A percentile compares a stretch with the other conserved stretches of the same genome.
Evolutionary conservation across 495 filamentous ascomycete genomes (phyloP).

Genomic region (Arthonia radiata): DNA sequence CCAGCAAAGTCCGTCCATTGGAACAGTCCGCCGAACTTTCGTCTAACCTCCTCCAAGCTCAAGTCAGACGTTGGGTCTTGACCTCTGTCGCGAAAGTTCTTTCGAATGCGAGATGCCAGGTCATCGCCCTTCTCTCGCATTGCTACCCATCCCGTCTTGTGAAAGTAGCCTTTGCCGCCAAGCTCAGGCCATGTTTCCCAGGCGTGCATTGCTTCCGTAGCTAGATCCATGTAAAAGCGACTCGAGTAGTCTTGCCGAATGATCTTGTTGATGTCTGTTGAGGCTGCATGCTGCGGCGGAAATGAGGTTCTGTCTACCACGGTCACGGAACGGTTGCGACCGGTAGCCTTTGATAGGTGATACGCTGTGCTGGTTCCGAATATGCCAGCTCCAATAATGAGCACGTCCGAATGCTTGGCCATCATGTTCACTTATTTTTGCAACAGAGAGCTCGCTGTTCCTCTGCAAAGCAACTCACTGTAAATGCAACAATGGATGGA

Average conservation of each 20-base stretch:
- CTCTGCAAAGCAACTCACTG: too few species aligned
- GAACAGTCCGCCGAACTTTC: constrained; percentile 13
- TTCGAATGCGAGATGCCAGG: constrained; percentile 9
- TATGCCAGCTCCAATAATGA: constrained; percentile 39
- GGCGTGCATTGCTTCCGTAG: constrained; percentile 27
- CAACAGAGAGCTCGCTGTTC: too few species aligned
- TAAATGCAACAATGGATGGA: too few species aligned
- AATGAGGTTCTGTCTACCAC: constrained; percentile 29
- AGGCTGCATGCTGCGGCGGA: constrained; percentile 23
- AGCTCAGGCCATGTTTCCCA: constrained; percentile 26
- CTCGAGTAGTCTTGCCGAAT: constrained; percentile 40
- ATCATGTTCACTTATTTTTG: too few species aligned
- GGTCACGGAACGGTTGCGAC: constrained; percentile 13
- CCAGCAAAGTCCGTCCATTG: constrained; percentile 8
- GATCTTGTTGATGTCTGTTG: constrained; percentile 44
- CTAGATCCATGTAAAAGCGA: constrained; percentile 28
- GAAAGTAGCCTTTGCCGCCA: constrained; percentile 26
- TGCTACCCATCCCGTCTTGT: constrained; percentile 26
- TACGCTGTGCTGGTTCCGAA: constrained; percentile 42
- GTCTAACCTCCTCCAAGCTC: constrained; percentile 10
- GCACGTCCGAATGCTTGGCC: constrained; percentile 7
- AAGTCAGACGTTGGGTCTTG: constrained; percentile 8
- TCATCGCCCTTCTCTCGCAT: constrained; percentile 13
- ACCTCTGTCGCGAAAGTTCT: constrained; percentile 12
- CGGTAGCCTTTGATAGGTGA: constrained; percentile 22